These are phyloP conservation scores for Xylaria curta DNA, from an alignment of 495 filamentous ascomycete species.

Conservation along the genomic window DNA sequence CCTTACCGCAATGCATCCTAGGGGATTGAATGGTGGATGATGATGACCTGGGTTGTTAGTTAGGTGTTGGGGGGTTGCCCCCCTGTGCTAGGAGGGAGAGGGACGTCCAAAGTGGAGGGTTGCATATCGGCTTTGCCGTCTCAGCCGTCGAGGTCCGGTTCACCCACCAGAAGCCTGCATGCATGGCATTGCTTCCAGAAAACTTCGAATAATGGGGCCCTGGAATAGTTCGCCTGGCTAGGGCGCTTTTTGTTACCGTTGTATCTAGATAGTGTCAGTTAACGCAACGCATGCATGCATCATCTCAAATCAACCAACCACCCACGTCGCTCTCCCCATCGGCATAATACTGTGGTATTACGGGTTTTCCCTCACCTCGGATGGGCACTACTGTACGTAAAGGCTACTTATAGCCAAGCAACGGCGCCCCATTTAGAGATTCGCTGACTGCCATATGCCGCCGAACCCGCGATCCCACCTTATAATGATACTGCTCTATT, in stretches of 20 bases:
- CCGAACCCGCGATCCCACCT: conserved; percentile 22
- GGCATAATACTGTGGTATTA: neutral
- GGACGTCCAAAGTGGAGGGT: conserved; percentile 20
- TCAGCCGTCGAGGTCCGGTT: conserved; percentile 29
- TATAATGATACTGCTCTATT: conserved; percentile 15
- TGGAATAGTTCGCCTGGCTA: too few relatives aligned
- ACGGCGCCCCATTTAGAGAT: neutral
- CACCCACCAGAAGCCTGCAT: neutral
- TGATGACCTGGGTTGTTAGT: neutral
- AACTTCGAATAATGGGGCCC: conserved; percentile 24
- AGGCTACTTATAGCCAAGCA: neutral
- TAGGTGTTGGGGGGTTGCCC: conserved; percentile 2
- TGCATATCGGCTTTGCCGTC: conserved; percentile 31
- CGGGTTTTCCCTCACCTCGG: neutral
- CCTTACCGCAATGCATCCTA: conserved; percentile 2
- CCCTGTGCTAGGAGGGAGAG: conserved; percentile 13
- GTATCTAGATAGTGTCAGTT: neutral
- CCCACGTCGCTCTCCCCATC: neutral
- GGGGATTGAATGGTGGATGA: conserved; percentile 14
- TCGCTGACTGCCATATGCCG: conserved; percentile 10
- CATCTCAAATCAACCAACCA: neutral
- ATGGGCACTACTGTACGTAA: conserved; percentile 2
- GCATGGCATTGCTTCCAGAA: conserved; percentile 25
- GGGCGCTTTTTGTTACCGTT: too few relatives aligned
- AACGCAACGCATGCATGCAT: neutral